Evolutionary conservation across 2,329 filamentous ascomycete species (phyloP).

Genomic region (Huntiella bhutanensis): DNA sequence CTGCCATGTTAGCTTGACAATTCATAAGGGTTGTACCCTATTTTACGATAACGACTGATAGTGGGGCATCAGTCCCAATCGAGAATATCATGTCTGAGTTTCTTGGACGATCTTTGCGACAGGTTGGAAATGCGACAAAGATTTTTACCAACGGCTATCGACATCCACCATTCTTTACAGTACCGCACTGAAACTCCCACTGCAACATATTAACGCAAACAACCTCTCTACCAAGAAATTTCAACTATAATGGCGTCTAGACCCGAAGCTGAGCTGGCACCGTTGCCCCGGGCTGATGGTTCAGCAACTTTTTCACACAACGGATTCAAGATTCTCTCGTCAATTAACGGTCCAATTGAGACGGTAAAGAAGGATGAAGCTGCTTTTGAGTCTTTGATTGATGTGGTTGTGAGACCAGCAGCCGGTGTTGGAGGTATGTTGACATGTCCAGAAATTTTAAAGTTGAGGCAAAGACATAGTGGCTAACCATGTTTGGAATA

Average conservation of each 20-base stretch:
- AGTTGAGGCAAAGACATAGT: background rate
- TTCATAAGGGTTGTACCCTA: background rate
- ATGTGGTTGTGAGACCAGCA: slow-evolving; percentile 75
- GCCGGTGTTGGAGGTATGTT: slow-evolving; percentile 59
- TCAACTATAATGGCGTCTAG: slow-evolving; percentile 16
- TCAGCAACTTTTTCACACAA: slow-evolving; percentile 58
- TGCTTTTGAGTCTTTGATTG: slow-evolving; percentile 75
- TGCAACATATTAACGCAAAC: background rate
- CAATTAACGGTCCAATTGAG: slow-evolving; percentile 86
- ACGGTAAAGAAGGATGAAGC: slow-evolving; percentile 68
- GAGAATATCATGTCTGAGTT: background rate
- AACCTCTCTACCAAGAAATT: background rate
- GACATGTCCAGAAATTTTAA: background rate
- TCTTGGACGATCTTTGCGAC: background rate
- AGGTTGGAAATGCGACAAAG: no score
- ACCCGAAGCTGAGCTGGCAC: slow-evolving; percentile 34
- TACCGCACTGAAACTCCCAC: no score
- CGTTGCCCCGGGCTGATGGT: slow-evolving; percentile 55
- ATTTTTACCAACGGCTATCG: no score
- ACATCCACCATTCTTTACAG: no score
- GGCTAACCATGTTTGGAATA: slow-evolving; percentile 4
- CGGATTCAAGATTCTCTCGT: slow-evolving; percentile 65
- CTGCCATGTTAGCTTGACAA: background rate
- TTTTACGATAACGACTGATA: background rate
- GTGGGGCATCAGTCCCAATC: background rate